phyloP scores from a whole-genome alignment of 2,329 filamentous ascomycete genomes.

The Cercospora canescens region DNA sequence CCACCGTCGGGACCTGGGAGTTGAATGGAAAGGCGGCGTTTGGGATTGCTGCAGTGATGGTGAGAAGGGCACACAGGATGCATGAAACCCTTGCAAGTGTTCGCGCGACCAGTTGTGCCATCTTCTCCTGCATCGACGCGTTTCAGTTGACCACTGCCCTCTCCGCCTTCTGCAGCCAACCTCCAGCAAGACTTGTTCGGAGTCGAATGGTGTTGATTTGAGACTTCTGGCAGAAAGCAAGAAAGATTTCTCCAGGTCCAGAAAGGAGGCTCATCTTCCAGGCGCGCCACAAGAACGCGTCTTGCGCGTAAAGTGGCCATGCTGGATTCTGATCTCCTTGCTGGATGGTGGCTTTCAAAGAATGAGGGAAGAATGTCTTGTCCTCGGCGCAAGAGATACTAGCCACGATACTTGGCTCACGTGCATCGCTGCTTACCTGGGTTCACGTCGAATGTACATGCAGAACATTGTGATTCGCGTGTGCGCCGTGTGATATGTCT shows the following conservation, averaged over 20 bases:
- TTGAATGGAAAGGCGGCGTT: constrained; percentile 71
- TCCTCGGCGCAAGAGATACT: constrained; percentile 23
- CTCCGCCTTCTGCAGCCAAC: neutral
- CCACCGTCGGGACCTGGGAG: constrained; percentile 78
- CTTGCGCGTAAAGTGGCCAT: constrained; percentile 27
- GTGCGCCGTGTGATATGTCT: too few relatives aligned
- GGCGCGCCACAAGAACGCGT: constrained; percentile 21
- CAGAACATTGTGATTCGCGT: too few relatives aligned
- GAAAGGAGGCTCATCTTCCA: constrained; percentile 15
- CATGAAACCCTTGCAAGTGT: constrained; percentile 20
- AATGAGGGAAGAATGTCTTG: constrained; percentile 28
- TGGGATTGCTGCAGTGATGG: constrained; percentile 31
- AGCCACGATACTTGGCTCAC: neutral
- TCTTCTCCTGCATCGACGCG: constrained; percentile 10
- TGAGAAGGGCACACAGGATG: constrained; percentile 19
- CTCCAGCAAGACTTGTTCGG: neutral
- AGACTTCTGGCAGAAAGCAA: neutral
- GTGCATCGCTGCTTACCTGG: neutral
- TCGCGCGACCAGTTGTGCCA: constrained; percentile 14
- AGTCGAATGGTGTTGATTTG: neutral
- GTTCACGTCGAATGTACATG: too few relatives aligned
- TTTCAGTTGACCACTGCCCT: neutral
- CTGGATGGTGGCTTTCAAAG: constrained; percentile 26
- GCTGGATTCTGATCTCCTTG: constrained; percentile 24
- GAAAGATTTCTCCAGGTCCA: constrained; percentile 12